Conservation (phyloP, 164 flowering plant genomes). For the Cinnamomum micranthum region DNA sequence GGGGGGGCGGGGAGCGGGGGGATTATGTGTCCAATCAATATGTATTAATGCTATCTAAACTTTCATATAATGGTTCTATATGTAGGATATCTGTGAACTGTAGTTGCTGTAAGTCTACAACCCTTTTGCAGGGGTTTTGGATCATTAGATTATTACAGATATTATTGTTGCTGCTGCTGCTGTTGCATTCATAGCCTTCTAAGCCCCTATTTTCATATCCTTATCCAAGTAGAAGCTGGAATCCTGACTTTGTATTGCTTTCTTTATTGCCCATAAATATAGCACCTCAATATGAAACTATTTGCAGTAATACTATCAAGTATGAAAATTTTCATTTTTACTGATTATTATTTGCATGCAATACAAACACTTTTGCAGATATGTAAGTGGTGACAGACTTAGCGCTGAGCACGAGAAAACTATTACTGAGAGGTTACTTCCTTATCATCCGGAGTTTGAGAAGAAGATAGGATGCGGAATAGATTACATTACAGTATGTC, state of each 20-base stretch:
- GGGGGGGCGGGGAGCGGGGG: no score
- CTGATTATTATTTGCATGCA: neutral
- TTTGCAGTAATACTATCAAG: neutral
- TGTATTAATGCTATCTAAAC: neutral
- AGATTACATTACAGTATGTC: constrained; percentile 68
- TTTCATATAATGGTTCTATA: neutral
- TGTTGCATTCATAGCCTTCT: neutral
- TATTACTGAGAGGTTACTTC: constrained; percentile 71
- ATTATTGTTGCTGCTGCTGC: neutral
- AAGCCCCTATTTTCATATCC: neutral
- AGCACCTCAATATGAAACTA: neutral
- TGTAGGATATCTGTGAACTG: neutral
- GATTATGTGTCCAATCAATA: neutral
- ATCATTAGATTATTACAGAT: neutral
- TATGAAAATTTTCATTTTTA: neutral
- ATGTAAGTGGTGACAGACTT: constrained; percentile 63
- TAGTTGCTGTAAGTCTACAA: neutral
- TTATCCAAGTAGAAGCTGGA: neutral
- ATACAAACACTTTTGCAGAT: constrained; percentile 41
- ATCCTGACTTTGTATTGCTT: neutral
- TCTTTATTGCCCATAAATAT: neutral
- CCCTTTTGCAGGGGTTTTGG: neutral
- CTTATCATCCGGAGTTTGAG: constrained; percentile 73
- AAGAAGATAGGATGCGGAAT: constrained; percentile 82
- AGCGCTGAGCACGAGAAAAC: constrained; percentile 68